These are phyloP conservation scores for Oldenlandia corymbosa DNA, from an alignment of 257 asterid genomes.

Conservation along the genomic window DNA sequence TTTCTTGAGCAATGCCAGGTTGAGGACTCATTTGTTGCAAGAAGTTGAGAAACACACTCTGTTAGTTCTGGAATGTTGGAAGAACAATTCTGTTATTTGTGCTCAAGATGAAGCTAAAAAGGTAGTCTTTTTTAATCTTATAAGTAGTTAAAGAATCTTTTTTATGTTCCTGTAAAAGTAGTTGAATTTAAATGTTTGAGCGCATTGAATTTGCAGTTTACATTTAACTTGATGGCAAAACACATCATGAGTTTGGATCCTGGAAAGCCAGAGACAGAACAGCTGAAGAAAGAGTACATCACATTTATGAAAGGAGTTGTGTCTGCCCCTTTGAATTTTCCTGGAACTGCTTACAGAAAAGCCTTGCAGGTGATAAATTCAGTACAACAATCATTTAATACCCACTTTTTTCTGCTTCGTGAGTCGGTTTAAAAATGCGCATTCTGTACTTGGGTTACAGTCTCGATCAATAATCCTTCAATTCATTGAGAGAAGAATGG, in stretches of 20 bases:
- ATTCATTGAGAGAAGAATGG: slow-evolving; percentile 70
- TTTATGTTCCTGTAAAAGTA: neutral
- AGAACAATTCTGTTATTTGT: slow-evolving; percentile 35
- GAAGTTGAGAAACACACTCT: slow-evolving; percentile 74
- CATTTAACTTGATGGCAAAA: slow-evolving; percentile 87
- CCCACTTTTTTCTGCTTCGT: no score
- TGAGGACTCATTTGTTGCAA: slow-evolving; percentile 53
- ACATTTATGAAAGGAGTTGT: slow-evolving; percentile 97
- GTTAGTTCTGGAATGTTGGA: slow-evolving; percentile 71
- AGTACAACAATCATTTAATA: neutral
- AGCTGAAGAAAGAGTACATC: slow-evolving; percentile 69
- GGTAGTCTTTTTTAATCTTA: slow-evolving; percentile 36
- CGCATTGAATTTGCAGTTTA: slow-evolving; percentile 42
- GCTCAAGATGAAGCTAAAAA: slow-evolving; percentile 95
- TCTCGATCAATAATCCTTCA: slow-evolving; percentile 74
- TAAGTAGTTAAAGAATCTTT: no score
- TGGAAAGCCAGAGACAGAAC: slow-evolving; percentile 68
- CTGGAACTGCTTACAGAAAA: slow-evolving; percentile 86
- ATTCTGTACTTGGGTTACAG: slow-evolving; percentile 26
- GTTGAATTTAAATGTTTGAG: neutral
- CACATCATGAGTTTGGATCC: slow-evolving; percentile 89
- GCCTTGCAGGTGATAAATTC: slow-evolving; percentile 52
- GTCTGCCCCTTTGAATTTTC: slow-evolving; percentile 87
- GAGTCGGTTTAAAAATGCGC: no score
- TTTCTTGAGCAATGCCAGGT: slow-evolving; percentile 70